Evolutionary conservation across 495 filamentous ascomycete genomes (phyloP), one percentile per base, ranked within the genome.

Genomic region (Penicillium steckii): DNA sequence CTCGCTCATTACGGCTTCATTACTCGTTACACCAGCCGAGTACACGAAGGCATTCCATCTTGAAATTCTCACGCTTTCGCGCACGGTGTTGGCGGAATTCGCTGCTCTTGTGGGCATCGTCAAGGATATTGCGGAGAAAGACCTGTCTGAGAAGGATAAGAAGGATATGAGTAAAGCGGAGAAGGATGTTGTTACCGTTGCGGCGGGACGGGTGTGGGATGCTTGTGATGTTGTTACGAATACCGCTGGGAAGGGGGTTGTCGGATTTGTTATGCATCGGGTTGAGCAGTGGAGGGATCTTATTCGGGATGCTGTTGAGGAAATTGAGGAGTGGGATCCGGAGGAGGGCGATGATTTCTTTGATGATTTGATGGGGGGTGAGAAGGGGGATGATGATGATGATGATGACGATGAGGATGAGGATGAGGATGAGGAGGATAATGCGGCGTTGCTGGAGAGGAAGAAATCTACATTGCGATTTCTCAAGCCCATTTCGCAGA

Each of bases 311-410:
- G 87, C 90, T 0, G 76, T 94, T 23, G 79, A 85, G 56, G 91
- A 96, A 69, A 68, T 96, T 54, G 88, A 89, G 53, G 87, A 90
- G 58, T 96, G 91, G 87, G 83, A 86, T 44, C 85, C 85, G 55
- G 76, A 77, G 17, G 77, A 76, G 26, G 80, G 78, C 10, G 81
- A 82, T 64, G 73, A 78, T 1, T 80, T 76, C 24, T 74, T 70
- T 4, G 77, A 77, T 50, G 78, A 76, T 18, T 27, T 72, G 15
- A 50, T 69, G 29, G 67, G 65, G 27, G 66, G 63, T 13, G 60
- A 73, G 22, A 62, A 53, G n/a, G 75, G 73, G 2, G 69, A 67
- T 0, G 76, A 78, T 3, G 73, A 77, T 2, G 74, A 79, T 8
- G 71, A 72, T 7, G 75, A 72, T 4, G 55, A 62, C 3, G 59